Evolutionary conservation across 1,284 basidiomycete genomes (phyloP), one percentile per base, ranked within the genome.

Genomic region (Ustilago xerochloae): DNA sequence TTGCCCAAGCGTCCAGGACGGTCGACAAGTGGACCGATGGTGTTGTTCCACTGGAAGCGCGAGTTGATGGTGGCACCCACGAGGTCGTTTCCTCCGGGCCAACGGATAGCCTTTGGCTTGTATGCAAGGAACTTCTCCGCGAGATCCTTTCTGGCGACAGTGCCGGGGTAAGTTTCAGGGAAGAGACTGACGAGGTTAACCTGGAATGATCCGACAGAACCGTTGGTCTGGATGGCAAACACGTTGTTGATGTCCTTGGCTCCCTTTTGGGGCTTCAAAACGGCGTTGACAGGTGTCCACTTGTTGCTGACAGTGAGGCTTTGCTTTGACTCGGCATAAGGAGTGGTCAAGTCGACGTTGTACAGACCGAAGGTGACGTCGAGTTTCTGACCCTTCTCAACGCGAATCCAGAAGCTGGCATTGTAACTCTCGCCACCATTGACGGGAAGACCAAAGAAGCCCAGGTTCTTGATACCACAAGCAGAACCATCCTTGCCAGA

Each of bases 11-110:
- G 76, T 10, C 90, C 87, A 58, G 87, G 85, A 74, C 90, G 83
- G 80, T 87, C 85, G 60, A 83, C 80, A 16, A 86, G 63, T 4
- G 78, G 76, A 0, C 90, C 86, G 16, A 89, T 81, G 1, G 90
- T 91, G 4, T 87, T 86, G 72, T 90, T 89, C 90, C 90, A 91
- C 80, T 89, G 87, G 90, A 90, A 91, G 18, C 90, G 86, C 0
- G 87, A 87, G 6, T 84, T 86, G 48, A 86, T 73, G 22, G 87
- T 88, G 84, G 70, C 74, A 29, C 86, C 55, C 65, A 88, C 87
- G 46, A 89, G 79, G 65, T 89, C 89, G 69, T 89, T 89, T 12
- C 87, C 87, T 47, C 91, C 90, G 15, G 90, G 90, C 80, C 91
- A 88, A 32, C 90, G 87, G 85, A 90, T 90, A 81, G 90, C 90